Percentiles rank a stretch among this genome's conserved stretches.
phyloP scores from a whole-genome alignment of 2,329 filamentous ascomycete genomes.

The Colletotrichum sidae region DNA sequence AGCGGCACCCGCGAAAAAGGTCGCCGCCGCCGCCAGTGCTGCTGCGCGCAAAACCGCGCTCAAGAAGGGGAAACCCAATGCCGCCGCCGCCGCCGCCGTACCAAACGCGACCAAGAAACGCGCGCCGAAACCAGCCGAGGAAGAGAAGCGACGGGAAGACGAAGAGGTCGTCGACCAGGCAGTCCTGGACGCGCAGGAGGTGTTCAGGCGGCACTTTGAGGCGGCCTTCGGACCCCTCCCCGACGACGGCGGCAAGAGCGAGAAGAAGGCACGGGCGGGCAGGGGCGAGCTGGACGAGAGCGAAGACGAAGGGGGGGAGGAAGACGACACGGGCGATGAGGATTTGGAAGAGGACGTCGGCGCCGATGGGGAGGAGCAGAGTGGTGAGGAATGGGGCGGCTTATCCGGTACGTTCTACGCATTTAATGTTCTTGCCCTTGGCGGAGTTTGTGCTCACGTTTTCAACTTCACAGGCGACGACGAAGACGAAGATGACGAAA shows the following conservation, averaged over 20 bases:
- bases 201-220: slow-evolving; percentile 89
- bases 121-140: not conserved
- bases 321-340: slow-evolving; percentile 44
- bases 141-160: not conserved
- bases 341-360: slow-evolving; percentile 40
- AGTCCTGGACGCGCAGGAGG: slow-evolving; percentile 67
- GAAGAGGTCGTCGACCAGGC: slow-evolving; percentile 53
- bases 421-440: not conserved
- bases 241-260: slow-evolving; percentile 46
- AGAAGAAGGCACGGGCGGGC: slow-evolving; percentile 29
- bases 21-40: not conserved
- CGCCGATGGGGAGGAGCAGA: slow-evolving; percentile 36
- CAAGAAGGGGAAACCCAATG: not conserved
- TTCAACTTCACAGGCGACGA: slow-evolving; percentile 23
- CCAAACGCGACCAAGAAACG: not conserved
- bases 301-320: slow-evolving; percentile 39
- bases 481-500: slow-evolving; percentile 42
- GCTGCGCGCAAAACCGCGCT: not conserved
- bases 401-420: slow-evolving; percentile 62
- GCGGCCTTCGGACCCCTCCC: slow-evolving; percentile 82
- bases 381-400: slow-evolving; percentile 71
- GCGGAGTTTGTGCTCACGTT: not conserved
- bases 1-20: slow-evolving; percentile 15
- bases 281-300: slow-evolving; percentile 24
- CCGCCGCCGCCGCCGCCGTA: not conserved